These are phyloP conservation scores for Nothophoma quercina DNA, from an alignment of 2,329 filamentous ascomycete species.

Conservation along the genomic window DNA sequence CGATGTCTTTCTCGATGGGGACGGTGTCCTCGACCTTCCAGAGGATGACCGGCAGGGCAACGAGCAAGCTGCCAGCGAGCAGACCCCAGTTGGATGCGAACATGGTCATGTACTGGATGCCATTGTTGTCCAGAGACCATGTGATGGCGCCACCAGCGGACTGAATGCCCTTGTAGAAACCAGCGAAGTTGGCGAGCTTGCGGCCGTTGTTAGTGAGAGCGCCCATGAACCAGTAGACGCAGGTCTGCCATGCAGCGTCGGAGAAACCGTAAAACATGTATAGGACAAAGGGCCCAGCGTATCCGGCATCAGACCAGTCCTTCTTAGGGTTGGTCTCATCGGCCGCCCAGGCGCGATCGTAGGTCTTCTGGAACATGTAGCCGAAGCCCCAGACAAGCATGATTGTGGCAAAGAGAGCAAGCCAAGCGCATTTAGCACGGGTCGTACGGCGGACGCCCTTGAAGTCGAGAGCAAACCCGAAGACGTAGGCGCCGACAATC, in stretches of 20 bases:
- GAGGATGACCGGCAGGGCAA: conserved; percentile 81
- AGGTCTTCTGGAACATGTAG: conserved; percentile 75
- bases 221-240: conserved; percentile 96
- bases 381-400: conserved; percentile 85
- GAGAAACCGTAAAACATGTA: conserved; percentile 92
- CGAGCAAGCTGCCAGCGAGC: conserved; percentile 73
- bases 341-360: conserved; percentile 54
- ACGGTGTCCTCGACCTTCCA: conserved; percentile 83
- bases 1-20: conserved; percentile 80
- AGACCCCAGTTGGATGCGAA: conserved; percentile 81
- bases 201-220: conserved; percentile 90
- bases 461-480: conserved; percentile 74
- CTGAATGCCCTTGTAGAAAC: conserved; percentile 90
- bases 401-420: conserved; percentile 70
- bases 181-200: conserved; percentile 89
- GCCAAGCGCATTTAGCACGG: conserved; percentile 71
- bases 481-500: conserved; percentile 76
- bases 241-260: conserved; percentile 90
- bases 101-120: conserved; percentile 71
- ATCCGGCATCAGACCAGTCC: conserved; percentile 74
- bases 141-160: conserved; percentile 83
- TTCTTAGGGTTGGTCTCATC: conserved; percentile 45
- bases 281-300: conserved; percentile 82
- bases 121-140: conserved; percentile 70
- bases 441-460: conserved; percentile 65